A percentile compares a stretch with the other conserved stretches of the same genome.
phyloP scores from a whole-genome alignment of 805 yeast genomes.

The Kuraishia ogatae region DNA sequence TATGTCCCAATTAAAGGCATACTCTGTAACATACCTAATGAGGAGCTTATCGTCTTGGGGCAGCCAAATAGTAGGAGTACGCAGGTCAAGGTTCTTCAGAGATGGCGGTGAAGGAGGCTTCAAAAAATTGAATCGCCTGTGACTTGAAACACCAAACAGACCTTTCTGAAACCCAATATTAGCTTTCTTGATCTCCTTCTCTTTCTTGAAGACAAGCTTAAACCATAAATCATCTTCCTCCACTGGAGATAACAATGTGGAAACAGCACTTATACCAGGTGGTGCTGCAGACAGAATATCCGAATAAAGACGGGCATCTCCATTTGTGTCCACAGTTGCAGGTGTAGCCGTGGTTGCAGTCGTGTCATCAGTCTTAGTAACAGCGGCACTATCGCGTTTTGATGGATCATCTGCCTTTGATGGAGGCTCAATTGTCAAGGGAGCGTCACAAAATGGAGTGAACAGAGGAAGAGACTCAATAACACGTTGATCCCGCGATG shows the following conservation, averaged over 20 bases:
- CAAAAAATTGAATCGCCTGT: constrained; percentile 51
- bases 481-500: constrained; percentile 37
- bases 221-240: constrained; percentile 53
- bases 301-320: not conserved
- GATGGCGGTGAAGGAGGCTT: constrained; percentile 93
- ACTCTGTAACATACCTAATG: constrained; percentile 75
- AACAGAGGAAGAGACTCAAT: constrained; percentile 38
- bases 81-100: constrained; percentile 63
- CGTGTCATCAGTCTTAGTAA: too few species aligned
- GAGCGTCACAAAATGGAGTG: constrained; percentile 35
- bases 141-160: constrained; percentile 39
- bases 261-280: constrained; percentile 19
- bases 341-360: constrained; percentile 5
- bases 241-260: constrained; percentile 61
- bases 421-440: constrained; percentile 12
- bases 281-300: not conserved
- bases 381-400: too few species aligned
- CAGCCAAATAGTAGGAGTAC: constrained; percentile 94
- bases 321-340: not conserved
- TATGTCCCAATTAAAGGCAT: constrained; percentile 87
- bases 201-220: constrained; percentile 43
- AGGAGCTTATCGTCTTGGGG: constrained; percentile 86
- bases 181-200: constrained; percentile 28
- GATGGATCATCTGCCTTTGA: constrained; percentile 8
- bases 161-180: constrained; percentile 42